Conservation (phyloP, 352 stramenopile species). For the Lagenidium giganteum region DNA sequence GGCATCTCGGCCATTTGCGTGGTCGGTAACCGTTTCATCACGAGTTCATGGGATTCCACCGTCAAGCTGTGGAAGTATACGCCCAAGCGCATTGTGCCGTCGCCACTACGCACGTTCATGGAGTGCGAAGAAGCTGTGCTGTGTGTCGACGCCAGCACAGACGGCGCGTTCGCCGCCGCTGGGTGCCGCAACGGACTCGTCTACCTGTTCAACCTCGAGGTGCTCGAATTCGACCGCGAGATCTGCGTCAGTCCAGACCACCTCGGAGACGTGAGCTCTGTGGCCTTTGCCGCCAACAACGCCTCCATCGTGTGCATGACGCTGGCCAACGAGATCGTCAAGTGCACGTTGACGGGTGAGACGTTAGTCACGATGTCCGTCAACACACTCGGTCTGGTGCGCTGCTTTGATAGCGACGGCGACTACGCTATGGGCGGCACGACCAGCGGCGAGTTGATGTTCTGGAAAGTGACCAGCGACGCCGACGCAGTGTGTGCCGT, state of each 20-base stretch:
- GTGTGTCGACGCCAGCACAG: slow-evolving; percentile 58
- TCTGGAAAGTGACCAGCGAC: slow-evolving; percentile 61
- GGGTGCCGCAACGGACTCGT: slow-evolving; percentile 51
- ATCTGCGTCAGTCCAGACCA: slow-evolving; percentile 27
- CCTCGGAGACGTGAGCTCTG: slow-evolving; percentile 37
- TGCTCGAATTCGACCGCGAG: slow-evolving; percentile 18
- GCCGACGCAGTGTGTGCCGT: slow-evolving; percentile 59
- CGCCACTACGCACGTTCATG: slow-evolving; percentile 45
- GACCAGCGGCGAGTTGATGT: slow-evolving; percentile 50
- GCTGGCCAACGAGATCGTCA: slow-evolving; percentile 58
- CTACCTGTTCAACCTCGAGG: slow-evolving; percentile 44
- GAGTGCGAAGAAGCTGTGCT: slow-evolving; percentile 62
- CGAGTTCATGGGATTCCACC: slow-evolving; percentile 74
- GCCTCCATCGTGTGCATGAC: slow-evolving; percentile 63
- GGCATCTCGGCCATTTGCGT: slow-evolving; percentile 68
- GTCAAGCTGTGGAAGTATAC: slow-evolving; percentile 78
- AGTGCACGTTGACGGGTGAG: slow-evolving; percentile 47
- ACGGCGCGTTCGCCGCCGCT: slow-evolving; percentile 39
- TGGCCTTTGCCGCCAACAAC: slow-evolving; percentile 46
- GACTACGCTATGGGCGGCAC: slow-evolving; percentile 66
- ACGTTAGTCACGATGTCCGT: slow-evolving; percentile 47
- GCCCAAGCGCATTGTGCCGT: slow-evolving; percentile 35
- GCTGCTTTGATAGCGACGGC: slow-evolving; percentile 73
- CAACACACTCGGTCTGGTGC: slow-evolving; percentile 39
- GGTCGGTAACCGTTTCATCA: slow-evolving; percentile 49